Percentiles rank a stretch among this genome's conserved stretches.
These are phyloP conservation scores for Trichothecium sympodiale DNA, from an alignment of 2,329 filamentous ascomycete genomes.

Conservation along the genomic window DNA sequence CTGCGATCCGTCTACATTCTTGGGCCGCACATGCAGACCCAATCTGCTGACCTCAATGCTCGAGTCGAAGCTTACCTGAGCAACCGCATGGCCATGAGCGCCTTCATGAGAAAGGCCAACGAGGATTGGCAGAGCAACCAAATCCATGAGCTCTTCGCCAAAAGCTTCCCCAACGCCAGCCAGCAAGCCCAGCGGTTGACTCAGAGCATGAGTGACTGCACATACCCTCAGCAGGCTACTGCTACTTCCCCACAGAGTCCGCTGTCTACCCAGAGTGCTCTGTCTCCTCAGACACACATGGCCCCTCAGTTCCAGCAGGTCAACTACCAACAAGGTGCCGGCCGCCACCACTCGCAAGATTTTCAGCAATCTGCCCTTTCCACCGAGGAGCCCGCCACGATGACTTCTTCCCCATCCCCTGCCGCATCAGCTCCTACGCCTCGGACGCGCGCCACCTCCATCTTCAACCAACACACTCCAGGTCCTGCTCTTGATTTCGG, in stretches of 20 bases:
- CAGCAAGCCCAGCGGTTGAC: conserved; percentile 9
- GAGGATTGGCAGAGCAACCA: conserved; percentile 31
- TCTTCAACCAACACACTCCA: conserved; percentile 10
- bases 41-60: conserved; percentile 49
- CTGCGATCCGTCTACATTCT: conserved; percentile 55
- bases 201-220: conserved; percentile 2
- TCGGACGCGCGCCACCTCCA: conserved; percentile 10
- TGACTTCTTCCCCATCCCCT: neutral
- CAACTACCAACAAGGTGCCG: conserved; percentile 10
- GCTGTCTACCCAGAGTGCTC: no score
- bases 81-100: conserved; percentile 31
- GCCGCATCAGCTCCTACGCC: conserved; percentile 4
- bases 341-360: conserved; percentile 9
- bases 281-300: no score
- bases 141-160: conserved; percentile 34
- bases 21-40: conserved; percentile 49
- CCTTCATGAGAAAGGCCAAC: conserved; percentile 23
- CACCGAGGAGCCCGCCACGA: conserved; percentile 3
- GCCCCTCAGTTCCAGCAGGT: conserved; percentile 13
- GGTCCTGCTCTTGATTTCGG: conserved; percentile 8
- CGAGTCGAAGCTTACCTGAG: conserved; percentile 40
- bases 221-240: neutral
- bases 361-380: conserved; percentile 2
- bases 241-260: conserved; percentile 7
- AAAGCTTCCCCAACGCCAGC: conserved; percentile 30